Base-by-base conservation (phyloP, 2,329 filamentous ascomycete genomes). In the Penicillium sp. region DNA sequence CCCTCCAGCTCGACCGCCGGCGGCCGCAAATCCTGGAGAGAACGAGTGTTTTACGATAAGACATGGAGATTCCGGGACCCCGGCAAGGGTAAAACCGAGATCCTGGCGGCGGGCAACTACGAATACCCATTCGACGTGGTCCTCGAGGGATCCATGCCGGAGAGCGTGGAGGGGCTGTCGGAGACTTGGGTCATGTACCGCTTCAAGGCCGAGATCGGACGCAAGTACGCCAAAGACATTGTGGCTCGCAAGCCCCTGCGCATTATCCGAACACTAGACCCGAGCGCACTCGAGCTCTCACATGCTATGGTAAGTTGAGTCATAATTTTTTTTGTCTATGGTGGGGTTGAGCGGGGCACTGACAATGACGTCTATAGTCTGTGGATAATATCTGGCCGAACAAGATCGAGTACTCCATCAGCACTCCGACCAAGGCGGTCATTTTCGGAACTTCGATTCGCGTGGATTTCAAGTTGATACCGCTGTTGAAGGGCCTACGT, bases 311-410 rank as follows among this genome's bases (percentile, higher is more conserved):
- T 80, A 69, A 63, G 72, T 61, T 21, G 69, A 63, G 71, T 61
- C 39, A 21, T 3, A 21, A 21, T 16, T 35, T 35, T 31, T 13
- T 19, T 19, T 27, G 29, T 23, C 11, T 33, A 27, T 29, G 33
- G 48, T 50, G 48, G 48, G 48, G 48, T 31, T 37, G 21, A 39
- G 48, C 35, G 48, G 48, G 48, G 48, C 35, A 50, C 66, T 69
- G 50, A 71, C 61, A 19, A 23, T 26, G 21, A 39, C 42, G 45
- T 53, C n/a, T 53, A 23, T 56, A 85, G 80, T 83, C 91, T 62
- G 93, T 98, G 62, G 93, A 97, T 75, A 97, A 97, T 70, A 90
- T 96, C 62, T 99, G 95, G 95, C 90, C 92, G 6, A 95, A 96
- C 79, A 99, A 99, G 80, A 85, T 98, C 67, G 91, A 96, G 73